A percentile compares a stretch with the other conserved stretches of the same genome.
phyloP scores from a whole-genome alignment of 345 rosid species.

The Pugionium cornutum region DNA sequence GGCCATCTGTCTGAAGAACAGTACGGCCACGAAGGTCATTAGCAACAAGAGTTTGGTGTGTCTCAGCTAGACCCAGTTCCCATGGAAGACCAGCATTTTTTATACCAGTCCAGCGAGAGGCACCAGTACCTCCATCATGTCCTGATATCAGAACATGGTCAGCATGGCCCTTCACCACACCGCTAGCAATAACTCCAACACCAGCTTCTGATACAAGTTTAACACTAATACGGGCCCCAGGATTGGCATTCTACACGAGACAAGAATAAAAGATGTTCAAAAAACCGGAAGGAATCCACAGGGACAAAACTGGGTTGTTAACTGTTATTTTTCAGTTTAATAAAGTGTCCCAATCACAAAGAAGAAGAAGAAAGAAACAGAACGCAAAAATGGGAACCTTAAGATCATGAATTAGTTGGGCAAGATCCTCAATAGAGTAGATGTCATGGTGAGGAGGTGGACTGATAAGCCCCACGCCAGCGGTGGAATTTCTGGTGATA shows the following conservation, averaged over 20 bases:
- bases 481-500: constrained; percentile 91
- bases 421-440: constrained; percentile 98
- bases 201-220: constrained; percentile 98
- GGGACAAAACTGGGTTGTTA: not conserved
- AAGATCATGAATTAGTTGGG: constrained; percentile 96
- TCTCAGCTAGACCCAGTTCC: constrained; percentile 99
- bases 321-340: no score
- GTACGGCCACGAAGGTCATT: constrained; percentile 99
- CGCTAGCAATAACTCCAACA: constrained; percentile 98
- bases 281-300: not conserved
- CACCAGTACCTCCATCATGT: constrained; percentile 99
- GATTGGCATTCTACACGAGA: constrained; percentile 78
- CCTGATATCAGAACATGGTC: constrained; percentile 97
- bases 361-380: no score
- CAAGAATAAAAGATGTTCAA: constrained; percentile 5
- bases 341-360: no score
- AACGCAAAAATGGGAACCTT: constrained; percentile 57
- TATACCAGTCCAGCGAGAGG: constrained; percentile 99
- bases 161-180: constrained; percentile 99
- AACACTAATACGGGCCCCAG: constrained; percentile 89
- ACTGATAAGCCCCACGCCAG: constrained; percentile 98
- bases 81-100: constrained; percentile 99
- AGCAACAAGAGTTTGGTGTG: constrained; percentile 98
- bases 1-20: constrained; percentile 97
- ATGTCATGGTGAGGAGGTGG: constrained; percentile 99